Percentiles rank a stretch among this genome's conserved stretches.
Conservation (phyloP, 2,329 filamentous ascomycete genomes). For the Lasiodiplodia citricola region DNA sequence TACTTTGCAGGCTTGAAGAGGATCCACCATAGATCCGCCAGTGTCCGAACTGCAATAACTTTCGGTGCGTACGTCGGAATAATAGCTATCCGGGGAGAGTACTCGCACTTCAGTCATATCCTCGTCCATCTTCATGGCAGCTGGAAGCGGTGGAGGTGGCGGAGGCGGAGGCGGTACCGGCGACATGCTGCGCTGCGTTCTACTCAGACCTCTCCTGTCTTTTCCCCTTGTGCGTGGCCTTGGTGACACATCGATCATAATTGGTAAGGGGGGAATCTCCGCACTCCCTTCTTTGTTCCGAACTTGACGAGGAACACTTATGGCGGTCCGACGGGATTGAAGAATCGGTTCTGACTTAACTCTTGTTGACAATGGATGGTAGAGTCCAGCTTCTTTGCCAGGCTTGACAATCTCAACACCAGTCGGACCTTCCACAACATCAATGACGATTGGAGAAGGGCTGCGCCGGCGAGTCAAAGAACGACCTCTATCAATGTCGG, state of each 20-base stretch:
- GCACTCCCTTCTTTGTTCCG: background rate
- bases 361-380: background rate
- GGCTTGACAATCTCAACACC: background rate
- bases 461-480: background rate
- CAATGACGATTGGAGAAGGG: background rate
- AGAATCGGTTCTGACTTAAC: background rate
- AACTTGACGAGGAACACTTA: background rate
- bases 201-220: background rate
- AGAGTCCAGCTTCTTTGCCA: background rate
- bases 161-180: slow-evolving; percentile 4
- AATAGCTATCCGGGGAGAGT: background rate
- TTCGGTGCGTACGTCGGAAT: background rate
- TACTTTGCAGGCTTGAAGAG: background rate
- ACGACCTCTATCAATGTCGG: background rate
- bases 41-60: background rate
- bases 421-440: background rate
- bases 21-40: background rate
- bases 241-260: slow-evolving; percentile 5
- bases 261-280: background rate
- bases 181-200: background rate
- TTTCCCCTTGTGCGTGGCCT: background rate
- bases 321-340: background rate
- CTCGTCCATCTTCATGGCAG: background rate
- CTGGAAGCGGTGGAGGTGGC: background rate
- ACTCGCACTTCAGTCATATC: background rate